Conservation (phyloP, 768 basidiomycete species). For the Cyclocybe cylindracea region DNA sequence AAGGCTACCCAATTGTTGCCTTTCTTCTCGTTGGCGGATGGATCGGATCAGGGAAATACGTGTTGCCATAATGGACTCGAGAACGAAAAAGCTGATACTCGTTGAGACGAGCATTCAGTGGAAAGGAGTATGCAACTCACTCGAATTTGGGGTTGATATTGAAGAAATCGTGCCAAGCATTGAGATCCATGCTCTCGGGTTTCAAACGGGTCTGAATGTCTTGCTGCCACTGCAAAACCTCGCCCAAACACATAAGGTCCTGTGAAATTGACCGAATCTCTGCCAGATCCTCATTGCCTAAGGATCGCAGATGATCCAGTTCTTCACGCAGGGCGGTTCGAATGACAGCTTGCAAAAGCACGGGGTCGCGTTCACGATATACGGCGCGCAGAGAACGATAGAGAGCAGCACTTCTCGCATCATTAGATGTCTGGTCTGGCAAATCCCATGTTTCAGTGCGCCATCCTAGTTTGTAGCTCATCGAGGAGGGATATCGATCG, state of each 20-base stretch:
- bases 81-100: conserved; percentile 60
- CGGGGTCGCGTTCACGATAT: conserved; percentile 72
- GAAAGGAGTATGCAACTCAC: conserved; percentile 43
- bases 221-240: conserved; percentile 68
- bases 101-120: conserved; percentile 4
- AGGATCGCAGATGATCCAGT: conserved; percentile 58
- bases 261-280: conserved; percentile 70
- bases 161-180: conserved; percentile 44
- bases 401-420: conserved; percentile 55
- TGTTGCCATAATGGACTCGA: conserved; percentile 80
- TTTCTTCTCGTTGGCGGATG: conserved; percentile 65
- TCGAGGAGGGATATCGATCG: conserved; percentile 36
- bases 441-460: conserved; percentile 95
- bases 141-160: conserved; percentile 60
- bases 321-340: conserved; percentile 56
- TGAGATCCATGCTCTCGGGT: conserved; percentile 31
- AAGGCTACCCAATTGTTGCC: conserved; percentile 75
- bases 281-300: conserved; percentile 79
- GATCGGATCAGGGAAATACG: conserved; percentile 82
- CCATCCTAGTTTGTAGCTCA: conserved; percentile 88
- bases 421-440: conserved; percentile 53
- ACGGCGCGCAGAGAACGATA: conserved; percentile 81
- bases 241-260: conserved; percentile 79
- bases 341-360: conserved; percentile 48
- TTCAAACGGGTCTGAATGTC: conserved; percentile 33